These are phyloP conservation scores for Medicago arabica DNA, from an alignment of 306 rosid genomes.

Conservation along the genomic window DNA sequence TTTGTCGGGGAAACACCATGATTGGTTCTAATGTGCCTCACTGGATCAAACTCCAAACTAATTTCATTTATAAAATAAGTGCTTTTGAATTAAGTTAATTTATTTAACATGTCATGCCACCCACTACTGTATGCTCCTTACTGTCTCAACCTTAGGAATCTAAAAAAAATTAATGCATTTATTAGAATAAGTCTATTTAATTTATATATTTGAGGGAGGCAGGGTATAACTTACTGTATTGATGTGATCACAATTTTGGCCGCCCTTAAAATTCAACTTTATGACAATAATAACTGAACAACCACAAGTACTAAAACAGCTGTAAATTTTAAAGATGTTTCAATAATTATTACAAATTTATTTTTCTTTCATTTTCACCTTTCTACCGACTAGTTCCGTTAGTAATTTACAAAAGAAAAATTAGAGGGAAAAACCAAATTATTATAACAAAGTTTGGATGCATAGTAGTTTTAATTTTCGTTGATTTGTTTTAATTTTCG, in stretches of 20 bases:
- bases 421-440: not conserved
- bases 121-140: constrained; percentile 40
- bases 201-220: constrained; percentile 3
- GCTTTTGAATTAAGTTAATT: constrained; percentile 34
- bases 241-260: constrained; percentile 9
- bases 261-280: constrained; percentile 52
- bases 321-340: constrained; percentile 47
- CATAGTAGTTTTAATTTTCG: too few relatives aligned
- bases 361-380: constrained; percentile 13
- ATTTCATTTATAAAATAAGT: constrained; percentile 38
- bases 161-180: not conserved
- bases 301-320: constrained; percentile 42
- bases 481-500: too few relatives aligned
- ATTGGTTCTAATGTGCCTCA: constrained; percentile 45
- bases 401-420: not conserved
- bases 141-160: constrained; percentile 30
- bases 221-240: not conserved
- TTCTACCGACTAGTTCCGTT: not conserved
- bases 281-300: constrained; percentile 10
- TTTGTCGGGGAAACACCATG: constrained; percentile 39
- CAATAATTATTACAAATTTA: constrained; percentile 29
- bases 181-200: constrained; percentile 9
- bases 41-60: constrained; percentile 38
- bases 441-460: not conserved
- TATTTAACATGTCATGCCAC: constrained; percentile 40